phyloP scores from a whole-genome alignment of 495 filamentous ascomycete genomes.

The Parathielavia hyrcaniae region DNA sequence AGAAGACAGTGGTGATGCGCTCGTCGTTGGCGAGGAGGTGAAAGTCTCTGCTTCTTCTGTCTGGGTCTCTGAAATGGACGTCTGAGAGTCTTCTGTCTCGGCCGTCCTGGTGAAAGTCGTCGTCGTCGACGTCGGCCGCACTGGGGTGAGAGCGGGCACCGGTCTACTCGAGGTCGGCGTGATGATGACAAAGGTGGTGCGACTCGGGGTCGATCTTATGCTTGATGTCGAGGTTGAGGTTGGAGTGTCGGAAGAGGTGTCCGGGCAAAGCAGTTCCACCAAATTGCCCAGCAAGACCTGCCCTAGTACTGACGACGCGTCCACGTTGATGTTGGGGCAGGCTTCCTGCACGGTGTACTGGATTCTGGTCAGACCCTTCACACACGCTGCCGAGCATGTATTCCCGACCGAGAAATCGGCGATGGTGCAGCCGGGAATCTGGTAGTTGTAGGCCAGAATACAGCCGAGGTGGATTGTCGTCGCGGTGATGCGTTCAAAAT shows the following conservation, averaged over 20 bases:
- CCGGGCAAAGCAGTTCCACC: conserved; percentile 34
- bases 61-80: conserved; percentile 5
- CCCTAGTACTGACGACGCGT: conserved; percentile 31
- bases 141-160: conserved; percentile 14
- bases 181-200: conserved; percentile 9
- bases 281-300: conserved; percentile 33
- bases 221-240: conserved; percentile 11
- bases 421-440: conserved; percentile 31
- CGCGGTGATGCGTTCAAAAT: conserved; percentile 38
- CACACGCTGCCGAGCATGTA: conserved; percentile 35
- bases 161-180: conserved; percentile 4
- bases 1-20: not conserved
- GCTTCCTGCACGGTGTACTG: conserved; percentile 25
- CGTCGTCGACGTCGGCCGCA: conserved; percentile 12
- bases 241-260: conserved; percentile 1
- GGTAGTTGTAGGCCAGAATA: conserved; percentile 36
- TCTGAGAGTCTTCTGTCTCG: not conserved
- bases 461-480: conserved; percentile 33
- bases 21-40: not conserved
- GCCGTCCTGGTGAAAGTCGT: conserved; percentile 15
- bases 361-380: conserved; percentile 26
- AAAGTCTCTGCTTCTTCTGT: conserved; percentile 5
- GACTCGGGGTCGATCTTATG: conserved; percentile 11
- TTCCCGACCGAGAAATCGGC: conserved; percentile 32
- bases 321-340: conserved; percentile 29